Evolutionary conservation across 2,329 filamentous ascomycete genomes (phyloP).

Genomic region (Fusarium sp.): DNA sequence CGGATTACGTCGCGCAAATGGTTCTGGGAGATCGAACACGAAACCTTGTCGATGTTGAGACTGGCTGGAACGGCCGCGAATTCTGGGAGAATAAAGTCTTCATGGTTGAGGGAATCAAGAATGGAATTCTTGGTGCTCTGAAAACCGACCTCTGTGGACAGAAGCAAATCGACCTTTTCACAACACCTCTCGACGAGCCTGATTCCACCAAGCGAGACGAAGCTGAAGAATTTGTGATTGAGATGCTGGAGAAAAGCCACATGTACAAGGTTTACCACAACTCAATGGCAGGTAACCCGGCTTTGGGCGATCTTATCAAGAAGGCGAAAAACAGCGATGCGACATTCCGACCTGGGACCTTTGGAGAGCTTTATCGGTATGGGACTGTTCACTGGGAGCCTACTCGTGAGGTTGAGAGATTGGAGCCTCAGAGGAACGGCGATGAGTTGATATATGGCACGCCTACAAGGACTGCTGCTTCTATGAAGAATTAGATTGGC

Average conservation of each 20-base stretch:
- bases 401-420: slow-evolving; percentile 42
- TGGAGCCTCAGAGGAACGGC: slow-evolving; percentile 38
- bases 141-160: slow-evolving; percentile 46
- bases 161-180: slow-evolving; percentile 49
- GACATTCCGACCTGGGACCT: slow-evolving; percentile 49
- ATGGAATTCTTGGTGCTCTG: slow-evolving; percentile 50
- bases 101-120: slow-evolving; percentile 48
- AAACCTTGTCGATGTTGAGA: slow-evolving; percentile 48
- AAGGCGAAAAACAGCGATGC: slow-evolving; percentile 44
- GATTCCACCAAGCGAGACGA: slow-evolving; percentile 42
- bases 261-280: slow-evolving; percentile 56
- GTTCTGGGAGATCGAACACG: slow-evolving; percentile 51
- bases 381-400: slow-evolving; percentile 52
- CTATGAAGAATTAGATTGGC: background rate
- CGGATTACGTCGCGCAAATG: slow-evolving; percentile 54
- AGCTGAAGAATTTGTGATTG: slow-evolving; percentile 50
- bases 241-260: slow-evolving; percentile 50
- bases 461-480: slow-evolving; percentile 6
- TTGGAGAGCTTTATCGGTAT: slow-evolving; percentile 51
- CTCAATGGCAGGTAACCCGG: slow-evolving; percentile 46
- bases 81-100: slow-evolving; percentile 51
- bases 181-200: slow-evolving; percentile 49
- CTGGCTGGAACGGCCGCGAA: slow-evolving; percentile 49
- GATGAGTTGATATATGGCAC: slow-evolving; percentile 39
- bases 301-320: slow-evolving; percentile 51